These are phyloP conservation scores for Aurantiochytrium sp. DNA, from an alignment of 108 stramenopile genomes.

Conservation along the genomic window DNA sequence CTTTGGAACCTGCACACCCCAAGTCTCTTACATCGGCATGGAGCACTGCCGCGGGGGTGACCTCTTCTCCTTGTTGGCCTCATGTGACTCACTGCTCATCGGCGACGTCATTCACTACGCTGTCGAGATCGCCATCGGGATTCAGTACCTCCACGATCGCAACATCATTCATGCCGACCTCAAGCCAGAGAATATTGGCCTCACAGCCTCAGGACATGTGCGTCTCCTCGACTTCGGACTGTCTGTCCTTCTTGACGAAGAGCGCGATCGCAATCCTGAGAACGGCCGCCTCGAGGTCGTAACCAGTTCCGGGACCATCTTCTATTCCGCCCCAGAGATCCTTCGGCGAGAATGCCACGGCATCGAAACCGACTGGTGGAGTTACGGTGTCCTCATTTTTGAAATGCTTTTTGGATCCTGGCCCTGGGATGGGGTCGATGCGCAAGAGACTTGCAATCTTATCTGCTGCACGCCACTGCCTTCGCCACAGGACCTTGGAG, in stretches of 20 bases:
- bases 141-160: slow-evolving; percentile 73
- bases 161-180: slow-evolving; percentile 78
- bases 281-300: background rate
- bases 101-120: slow-evolving; percentile 72
- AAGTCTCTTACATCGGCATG: slow-evolving; percentile 70
- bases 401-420: background rate
- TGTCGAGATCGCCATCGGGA: slow-evolving; percentile 74
- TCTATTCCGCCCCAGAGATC: background rate
- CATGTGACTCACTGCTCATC: slow-evolving; percentile 72
- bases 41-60: slow-evolving; percentile 88
- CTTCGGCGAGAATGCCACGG: background rate
- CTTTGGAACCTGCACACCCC: background rate
- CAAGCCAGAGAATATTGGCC: slow-evolving; percentile 87
- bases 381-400: background rate
- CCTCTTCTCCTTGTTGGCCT: slow-evolving; percentile 67
- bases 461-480: background rate
- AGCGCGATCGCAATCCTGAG: background rate
- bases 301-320: background rate
- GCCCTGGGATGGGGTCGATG: background rate
- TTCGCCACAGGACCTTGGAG: background rate
- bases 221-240: slow-evolving; percentile 89
- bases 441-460: background rate
- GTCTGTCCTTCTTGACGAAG: background rate
- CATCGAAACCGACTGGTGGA: background rate
- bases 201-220: slow-evolving; percentile 84